A percentile compares a stretch with the other conserved stretches of the same genome.
These are phyloP conservation scores for Eimeria maxima DNA, from an alignment of 169 alveolate genomes.

Conservation along the genomic window DNA sequence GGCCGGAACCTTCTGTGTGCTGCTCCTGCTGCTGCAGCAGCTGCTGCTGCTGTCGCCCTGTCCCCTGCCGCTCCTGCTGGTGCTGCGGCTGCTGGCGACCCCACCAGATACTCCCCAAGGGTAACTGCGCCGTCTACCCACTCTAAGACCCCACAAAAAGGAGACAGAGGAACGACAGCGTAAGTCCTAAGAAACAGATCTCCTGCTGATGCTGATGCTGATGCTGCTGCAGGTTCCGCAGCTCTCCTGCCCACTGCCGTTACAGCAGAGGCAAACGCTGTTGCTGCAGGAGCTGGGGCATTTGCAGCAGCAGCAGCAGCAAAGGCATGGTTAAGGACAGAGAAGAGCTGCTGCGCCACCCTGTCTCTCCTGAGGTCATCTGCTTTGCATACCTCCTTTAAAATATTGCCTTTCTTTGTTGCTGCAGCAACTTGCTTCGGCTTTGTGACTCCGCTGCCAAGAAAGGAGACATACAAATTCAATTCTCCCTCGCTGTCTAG, in stretches of 20 bases:
- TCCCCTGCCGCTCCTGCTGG: slow-evolving; percentile 12
- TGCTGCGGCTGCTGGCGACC: slow-evolving; percentile 43
- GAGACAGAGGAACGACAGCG: slow-evolving; percentile 94
- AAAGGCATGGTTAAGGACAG: slow-evolving; percentile 79
- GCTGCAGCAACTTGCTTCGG: slow-evolving; percentile 50
- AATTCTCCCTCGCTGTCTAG: neutral
- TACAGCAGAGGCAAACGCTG: neutral
- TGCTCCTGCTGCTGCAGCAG: slow-evolving; percentile 85
- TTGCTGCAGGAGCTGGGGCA: neutral
- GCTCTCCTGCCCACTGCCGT: neutral
- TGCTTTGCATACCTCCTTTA: slow-evolving; percentile 77
- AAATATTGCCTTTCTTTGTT: slow-evolving; percentile 67
- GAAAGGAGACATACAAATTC: neutral
- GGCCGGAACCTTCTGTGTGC: slow-evolving; percentile 82
- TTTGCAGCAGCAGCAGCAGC: neutral
- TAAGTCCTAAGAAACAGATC: slow-evolving; percentile 87
- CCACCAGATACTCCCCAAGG: slow-evolving; percentile 86
- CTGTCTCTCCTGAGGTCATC: slow-evolving; percentile 82
- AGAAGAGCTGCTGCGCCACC: slow-evolving; percentile 85
- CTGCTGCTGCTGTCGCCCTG: slow-evolving; percentile 83
- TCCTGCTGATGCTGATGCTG: slow-evolving; percentile 25
- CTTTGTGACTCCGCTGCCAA: slow-evolving; percentile 57
- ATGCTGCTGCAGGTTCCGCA: neutral
- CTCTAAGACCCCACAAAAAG: slow-evolving; percentile 95
- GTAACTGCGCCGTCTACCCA: slow-evolving; percentile 96